A percentile compares a stretch with the other conserved stretches of the same genome.
Evolutionary conservation across 139 green algal species (phyloP).

Genomic region (Eudorina sp.): DNA sequence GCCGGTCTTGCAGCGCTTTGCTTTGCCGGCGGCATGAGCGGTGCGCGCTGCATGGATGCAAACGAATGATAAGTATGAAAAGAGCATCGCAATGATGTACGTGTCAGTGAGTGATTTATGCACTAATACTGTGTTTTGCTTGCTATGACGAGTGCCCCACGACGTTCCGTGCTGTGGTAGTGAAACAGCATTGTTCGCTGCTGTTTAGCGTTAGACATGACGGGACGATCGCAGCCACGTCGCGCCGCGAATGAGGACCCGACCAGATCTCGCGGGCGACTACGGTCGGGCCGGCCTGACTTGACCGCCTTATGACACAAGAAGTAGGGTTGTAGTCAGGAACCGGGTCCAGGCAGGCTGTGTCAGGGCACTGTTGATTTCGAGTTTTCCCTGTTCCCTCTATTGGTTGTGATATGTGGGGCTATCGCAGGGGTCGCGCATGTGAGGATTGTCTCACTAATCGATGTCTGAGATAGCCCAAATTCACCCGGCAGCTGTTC

Average conservation of each 20-base stretch:
- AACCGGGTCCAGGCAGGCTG: conserved; percentile 34
- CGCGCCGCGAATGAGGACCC: conserved; percentile 9
- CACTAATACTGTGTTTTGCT: conserved; percentile 41
- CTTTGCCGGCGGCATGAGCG: neutral
- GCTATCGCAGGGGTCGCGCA: neutral
- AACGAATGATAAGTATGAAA: conserved; percentile 39
- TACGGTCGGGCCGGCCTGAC: conserved; percentile 4
- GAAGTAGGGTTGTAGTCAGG: conserved; percentile 33
- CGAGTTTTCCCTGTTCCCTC: conserved; percentile 26
- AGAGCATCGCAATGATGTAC: conserved; percentile 48
- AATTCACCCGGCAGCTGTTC: neutral
- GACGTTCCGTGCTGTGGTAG: conserved; percentile 33
- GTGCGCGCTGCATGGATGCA: conserved; percentile 1
- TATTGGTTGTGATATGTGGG: conserved; percentile 28
- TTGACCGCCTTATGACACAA: conserved; percentile 5
- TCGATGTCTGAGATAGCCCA: conserved; percentile 19
- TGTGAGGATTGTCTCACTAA: no score
- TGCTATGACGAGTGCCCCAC: conserved; percentile 42
- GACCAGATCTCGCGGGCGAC: conserved; percentile 3
- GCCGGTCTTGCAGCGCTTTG: neutral
- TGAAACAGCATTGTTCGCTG: conserved; percentile 43
- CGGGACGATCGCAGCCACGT: conserved; percentile 19
- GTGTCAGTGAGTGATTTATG: conserved; percentile 51
- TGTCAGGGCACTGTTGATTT: conserved; percentile 43
- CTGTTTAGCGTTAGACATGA: conserved; percentile 44